Evolutionary conservation across 139 green algal genomes (phyloP).

Genomic region (Bryopsis sp.): DNA sequence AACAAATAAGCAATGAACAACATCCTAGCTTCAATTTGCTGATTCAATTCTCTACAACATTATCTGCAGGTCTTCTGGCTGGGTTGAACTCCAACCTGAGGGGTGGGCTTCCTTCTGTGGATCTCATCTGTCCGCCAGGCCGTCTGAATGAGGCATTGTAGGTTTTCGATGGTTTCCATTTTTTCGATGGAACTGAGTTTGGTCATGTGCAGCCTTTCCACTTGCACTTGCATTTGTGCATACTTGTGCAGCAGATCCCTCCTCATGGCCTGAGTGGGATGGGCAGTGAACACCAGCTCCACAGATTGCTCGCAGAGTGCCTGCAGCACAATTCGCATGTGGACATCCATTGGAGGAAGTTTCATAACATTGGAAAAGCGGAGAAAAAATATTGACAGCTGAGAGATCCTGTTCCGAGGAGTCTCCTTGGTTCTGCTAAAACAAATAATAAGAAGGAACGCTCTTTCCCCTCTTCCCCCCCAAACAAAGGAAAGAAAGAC

Average conservation of each 20-base stretch:
- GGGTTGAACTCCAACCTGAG: constrained; percentile 52
- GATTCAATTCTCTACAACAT: too few relatives aligned
- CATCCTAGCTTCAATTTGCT: too few relatives aligned
- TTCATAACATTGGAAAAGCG: too few relatives aligned
- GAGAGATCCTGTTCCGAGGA: too few relatives aligned
- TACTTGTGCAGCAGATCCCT: constrained; percentile 80
- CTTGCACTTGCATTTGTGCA: constrained; percentile 41
- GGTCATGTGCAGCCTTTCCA: constrained; percentile 74
- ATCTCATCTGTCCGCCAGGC: constrained; percentile 97
- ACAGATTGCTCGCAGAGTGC: constrained; percentile 70
- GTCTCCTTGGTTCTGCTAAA: too few relatives aligned
- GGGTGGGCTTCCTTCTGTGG: constrained; percentile 73
- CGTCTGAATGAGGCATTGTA: constrained; percentile 58
- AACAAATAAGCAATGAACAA: too few relatives aligned
- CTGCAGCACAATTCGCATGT: constrained; percentile 17
- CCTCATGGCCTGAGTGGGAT: constrained; percentile 75
- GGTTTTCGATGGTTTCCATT: constrained; percentile 61
- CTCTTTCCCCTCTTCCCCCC: too few relatives aligned
- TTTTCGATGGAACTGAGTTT: constrained; percentile 71
- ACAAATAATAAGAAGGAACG: too few relatives aligned
- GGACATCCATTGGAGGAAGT: not conserved
- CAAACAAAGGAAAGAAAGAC: too few relatives aligned
- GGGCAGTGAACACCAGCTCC: constrained; percentile 80
- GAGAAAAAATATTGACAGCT: too few relatives aligned
- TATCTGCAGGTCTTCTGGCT: too few relatives aligned